Evolutionary conservation across 768 basidiomycete species (phyloP), one percentile per base, ranked within the genome.

Genomic region (Pseudohyphozyma bogoriensis): DNA sequence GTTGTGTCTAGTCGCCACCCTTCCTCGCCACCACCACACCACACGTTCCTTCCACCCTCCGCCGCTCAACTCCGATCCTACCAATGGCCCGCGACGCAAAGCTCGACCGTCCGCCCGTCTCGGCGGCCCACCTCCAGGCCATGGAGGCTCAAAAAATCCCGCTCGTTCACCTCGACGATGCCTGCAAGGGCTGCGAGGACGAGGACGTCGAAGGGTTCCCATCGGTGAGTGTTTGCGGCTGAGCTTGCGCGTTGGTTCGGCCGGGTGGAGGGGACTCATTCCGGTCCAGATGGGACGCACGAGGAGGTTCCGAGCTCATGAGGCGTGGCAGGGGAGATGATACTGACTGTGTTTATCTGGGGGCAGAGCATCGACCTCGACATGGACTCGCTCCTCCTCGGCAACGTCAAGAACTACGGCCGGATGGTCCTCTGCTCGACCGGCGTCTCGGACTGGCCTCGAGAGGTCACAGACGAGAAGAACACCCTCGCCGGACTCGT

Each of bases 351-450:
- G 40, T 61, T 40, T 82, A 58, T 85, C 88, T 70, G 82, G 85
- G 55, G 83, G 31, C 74, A 73, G 22, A 82, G 80, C 54, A 85
- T 95, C 70, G 81, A 82, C 40, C 77, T 87, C 36, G 92, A 97
- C 76, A 82, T 80, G 77, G 83, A 85, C 26, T 81, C 82, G 3
- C 80, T 85, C 50, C 82, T 97, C 82, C 75, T 91, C n/a, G 92
- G 91, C 12, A 82, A 83, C 33, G 81, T 90, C 31, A 86, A 85
- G 72, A 85, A 88, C 3, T 90, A 88, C 73, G 81, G 81, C 40
- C 83, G 87, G 49, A 71, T 91, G 85, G 79, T 93, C 36, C 78
- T 96, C 36, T 86, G 96, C 55, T 91, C 88, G 1, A 93, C 90
- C 0, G 89, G 89, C 9, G 84, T 86, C 74, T 78, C 83, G 24